Conservation (phyloP, 192 early-diverging fungal species). For the Obelidium mucronatum region DNA sequence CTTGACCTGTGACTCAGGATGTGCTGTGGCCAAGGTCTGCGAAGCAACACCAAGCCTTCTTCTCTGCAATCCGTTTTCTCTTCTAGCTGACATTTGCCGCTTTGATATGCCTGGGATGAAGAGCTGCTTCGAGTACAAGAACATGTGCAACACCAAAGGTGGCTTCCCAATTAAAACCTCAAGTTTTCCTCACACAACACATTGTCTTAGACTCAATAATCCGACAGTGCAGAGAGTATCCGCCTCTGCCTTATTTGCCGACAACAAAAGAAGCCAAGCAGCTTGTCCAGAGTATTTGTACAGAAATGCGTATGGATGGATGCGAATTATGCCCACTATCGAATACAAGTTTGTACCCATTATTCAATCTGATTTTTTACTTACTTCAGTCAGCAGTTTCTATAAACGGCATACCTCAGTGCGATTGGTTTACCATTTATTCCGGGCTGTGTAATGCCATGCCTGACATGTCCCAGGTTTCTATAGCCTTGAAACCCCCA, state of each 20-base stretch:
- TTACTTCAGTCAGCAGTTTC: too few species aligned
- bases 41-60: conserved; percentile 38
- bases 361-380: too few species aligned
- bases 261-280: conserved; percentile 26
- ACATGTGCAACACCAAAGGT: conserved; percentile 24
- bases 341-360: too few species aligned
- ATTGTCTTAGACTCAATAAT: neutral
- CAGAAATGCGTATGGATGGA: conserved; percentile 33
- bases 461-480: conserved; percentile 57
- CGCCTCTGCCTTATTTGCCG: conserved; percentile 25
- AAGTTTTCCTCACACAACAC: neutral
- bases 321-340: conserved; percentile 23
- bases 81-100: conserved; percentile 62
- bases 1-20: conserved; percentile 18
- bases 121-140: conserved; percentile 38
- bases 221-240: conserved; percentile 20
- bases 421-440: conserved; percentile 59
- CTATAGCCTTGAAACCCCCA: neutral
- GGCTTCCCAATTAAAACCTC: too few species aligned
- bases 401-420: conserved; percentile 27
- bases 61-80: conserved; percentile 61
- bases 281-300: conserved; percentile 29
- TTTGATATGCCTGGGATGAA: conserved; percentile 63
- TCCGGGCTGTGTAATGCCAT: conserved; percentile 58
- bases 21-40: conserved; percentile 21